These are phyloP conservation scores for Xylaria sp. DNA, from an alignment of 2,329 filamentous ascomycete species.

Conservation along the genomic window DNA sequence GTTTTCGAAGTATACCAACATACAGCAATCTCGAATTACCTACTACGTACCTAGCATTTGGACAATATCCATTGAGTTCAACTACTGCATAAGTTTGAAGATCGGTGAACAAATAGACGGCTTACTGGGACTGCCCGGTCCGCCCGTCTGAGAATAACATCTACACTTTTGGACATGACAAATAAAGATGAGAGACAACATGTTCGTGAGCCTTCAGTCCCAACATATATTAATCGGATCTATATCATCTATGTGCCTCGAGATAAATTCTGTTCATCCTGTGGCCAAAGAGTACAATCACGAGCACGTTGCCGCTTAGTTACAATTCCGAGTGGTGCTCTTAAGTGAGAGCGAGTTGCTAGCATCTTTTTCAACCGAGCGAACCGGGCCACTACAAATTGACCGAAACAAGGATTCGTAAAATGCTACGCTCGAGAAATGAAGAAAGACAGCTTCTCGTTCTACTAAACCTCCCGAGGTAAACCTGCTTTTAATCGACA, in stretches of 20 bases:
- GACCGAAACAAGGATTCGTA: neutral
- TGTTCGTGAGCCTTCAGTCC: neutral
- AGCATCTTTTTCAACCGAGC: too few relatives aligned
- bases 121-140: neutral
- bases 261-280: neutral
- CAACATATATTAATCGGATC: neutral
- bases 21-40: slow-evolving; percentile 17
- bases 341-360: neutral
- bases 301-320: neutral
- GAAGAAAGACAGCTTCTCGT: neutral
- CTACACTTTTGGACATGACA: neutral
- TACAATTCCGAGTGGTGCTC: neutral
- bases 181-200: neutral
- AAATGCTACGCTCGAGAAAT: neutral
- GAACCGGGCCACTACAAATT: too few relatives aligned
- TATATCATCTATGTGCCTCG: neutral
- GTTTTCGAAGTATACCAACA: slow-evolving; percentile 27
- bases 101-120: neutral
- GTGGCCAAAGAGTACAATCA: neutral
- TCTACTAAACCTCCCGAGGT: neutral
- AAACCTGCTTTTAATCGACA: neutral
- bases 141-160: neutral
- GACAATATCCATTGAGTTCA: slow-evolving; percentile 8
- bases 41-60: slow-evolving; percentile 19
- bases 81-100: slow-evolving; percentile 8